Evolutionary conservation across 768 basidiomycete genomes (phyloP).

Genomic region (Boletus rubroflammeus): DNA sequence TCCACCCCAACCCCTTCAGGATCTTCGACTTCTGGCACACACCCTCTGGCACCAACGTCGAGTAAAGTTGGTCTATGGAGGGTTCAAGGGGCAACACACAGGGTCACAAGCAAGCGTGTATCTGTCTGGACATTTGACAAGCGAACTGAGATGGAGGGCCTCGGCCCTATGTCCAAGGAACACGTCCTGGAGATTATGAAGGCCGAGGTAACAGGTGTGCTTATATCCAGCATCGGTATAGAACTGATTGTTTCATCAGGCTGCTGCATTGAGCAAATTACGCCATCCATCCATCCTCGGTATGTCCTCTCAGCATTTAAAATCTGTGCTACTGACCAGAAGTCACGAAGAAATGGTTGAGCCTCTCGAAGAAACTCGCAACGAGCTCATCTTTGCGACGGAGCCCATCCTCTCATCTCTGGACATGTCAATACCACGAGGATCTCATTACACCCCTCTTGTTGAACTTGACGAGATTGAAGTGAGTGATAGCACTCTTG

Average conservation of each 20-base stretch:
- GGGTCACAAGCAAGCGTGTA: conserved; percentile 85
- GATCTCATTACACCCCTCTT: conserved; percentile 48
- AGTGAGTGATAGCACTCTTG: conserved; percentile 40
- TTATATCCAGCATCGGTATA: not conserved
- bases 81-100: conserved; percentile 83
- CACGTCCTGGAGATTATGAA: conserved; percentile 81
- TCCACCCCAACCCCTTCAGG: conserved; percentile 35
- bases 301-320: conserved; percentile 30
- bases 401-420: conserved; percentile 86
- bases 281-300: conserved; percentile 93
- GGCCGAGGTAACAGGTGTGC: conserved; percentile 62
- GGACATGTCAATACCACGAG: conserved; percentile 68
- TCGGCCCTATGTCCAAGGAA: conserved; percentile 63
- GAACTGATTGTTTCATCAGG: conserved; percentile 44
- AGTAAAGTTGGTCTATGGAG: conserved; percentile 83
- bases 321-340: conserved; percentile 2
- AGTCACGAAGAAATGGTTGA: conserved; percentile 83
- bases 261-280: conserved; percentile 75
- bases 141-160: conserved; percentile 67
- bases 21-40: conserved; percentile 31
- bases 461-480: conserved; percentile 96
- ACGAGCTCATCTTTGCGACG: conserved; percentile 88
- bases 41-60: conserved; percentile 40
- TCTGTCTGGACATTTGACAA: conserved; percentile 95
- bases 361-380: conserved; percentile 90